Conservation (phyloP, 495 filamentous ascomycete species). For the Talaromyces ruber region DNA sequence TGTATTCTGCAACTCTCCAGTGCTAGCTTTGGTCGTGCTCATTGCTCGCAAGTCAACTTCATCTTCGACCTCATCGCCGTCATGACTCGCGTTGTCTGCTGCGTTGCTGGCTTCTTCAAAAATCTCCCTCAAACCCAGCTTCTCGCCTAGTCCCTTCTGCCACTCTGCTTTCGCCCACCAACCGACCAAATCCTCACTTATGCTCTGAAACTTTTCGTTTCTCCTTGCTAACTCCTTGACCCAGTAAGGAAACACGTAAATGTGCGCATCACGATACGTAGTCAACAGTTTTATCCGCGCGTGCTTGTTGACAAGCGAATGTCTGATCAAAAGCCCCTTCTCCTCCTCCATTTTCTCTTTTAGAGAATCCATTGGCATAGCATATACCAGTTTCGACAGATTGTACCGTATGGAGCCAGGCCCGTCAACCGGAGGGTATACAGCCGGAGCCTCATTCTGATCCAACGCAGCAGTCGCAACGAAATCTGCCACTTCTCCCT, state of each 20-base stretch:
- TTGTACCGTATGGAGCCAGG: constrained; percentile 52
- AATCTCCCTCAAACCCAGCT: constrained; percentile 63
- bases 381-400: constrained; percentile 60
- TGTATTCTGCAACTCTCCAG: constrained; percentile 7
- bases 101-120: constrained; percentile 31
- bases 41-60: constrained; percentile 55
- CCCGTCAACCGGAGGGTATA: constrained; percentile 40
- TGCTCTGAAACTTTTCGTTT: constrained; percentile 73
- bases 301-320: constrained; percentile 61
- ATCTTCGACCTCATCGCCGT: constrained; percentile 41
- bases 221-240: constrained; percentile 67
- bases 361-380: constrained; percentile 74
- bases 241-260: constrained; percentile 92
- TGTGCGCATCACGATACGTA: constrained; percentile 77
- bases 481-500: constrained; percentile 89
- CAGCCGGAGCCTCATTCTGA: constrained; percentile 33
- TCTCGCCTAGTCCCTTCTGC: constrained; percentile 72
- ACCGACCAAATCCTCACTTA: constrained; percentile 87
- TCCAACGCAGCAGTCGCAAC: constrained; percentile 62
- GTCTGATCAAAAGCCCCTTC: constrained; percentile 61
- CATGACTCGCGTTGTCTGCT: constrained; percentile 28
- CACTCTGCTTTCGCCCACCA: constrained; percentile 93
- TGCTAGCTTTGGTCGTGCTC: constrained; percentile 43
- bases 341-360: constrained; percentile 69
- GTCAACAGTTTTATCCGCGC: constrained; percentile 67